A percentile compares a stretch with the other conserved stretches of the same genome.
Conservation (phyloP, 345 rosid species). For the Eucalyptus shirleyi region DNA sequence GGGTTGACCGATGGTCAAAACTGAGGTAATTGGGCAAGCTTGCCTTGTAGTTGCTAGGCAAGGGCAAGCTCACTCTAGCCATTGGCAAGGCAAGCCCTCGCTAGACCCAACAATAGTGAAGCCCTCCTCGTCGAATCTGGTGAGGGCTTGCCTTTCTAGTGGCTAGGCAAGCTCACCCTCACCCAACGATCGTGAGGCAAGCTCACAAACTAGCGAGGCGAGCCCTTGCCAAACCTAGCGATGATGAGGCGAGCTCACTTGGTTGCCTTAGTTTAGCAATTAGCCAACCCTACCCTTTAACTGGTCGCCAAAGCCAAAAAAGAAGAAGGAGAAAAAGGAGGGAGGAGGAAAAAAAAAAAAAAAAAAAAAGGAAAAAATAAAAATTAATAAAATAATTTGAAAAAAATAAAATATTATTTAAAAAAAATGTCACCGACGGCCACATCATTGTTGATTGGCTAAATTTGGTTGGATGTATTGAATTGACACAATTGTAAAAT, state of each 20-base stretch:
- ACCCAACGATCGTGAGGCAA: rapidly evolving
- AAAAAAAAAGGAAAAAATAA: rapidly evolving
- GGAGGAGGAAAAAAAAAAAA: rapidly evolving
- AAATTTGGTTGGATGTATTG: rapidly evolving
- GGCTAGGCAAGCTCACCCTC: rapidly evolving
- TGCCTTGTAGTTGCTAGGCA: rapidly evolving
- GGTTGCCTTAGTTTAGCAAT: rapidly evolving
- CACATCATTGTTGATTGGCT: rapidly evolving
- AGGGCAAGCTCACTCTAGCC: too few relatives aligned
- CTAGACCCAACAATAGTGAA: rapidly evolving
- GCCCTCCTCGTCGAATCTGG: rapidly evolving
- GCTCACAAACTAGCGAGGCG: rapidly evolving
- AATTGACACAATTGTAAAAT: rapidly evolving
- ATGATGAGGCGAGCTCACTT: rapidly evolving
- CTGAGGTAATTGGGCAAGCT: too few relatives aligned
- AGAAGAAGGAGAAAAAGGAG: too few relatives aligned
- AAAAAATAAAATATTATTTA: too few relatives aligned
- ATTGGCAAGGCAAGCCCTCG: too few relatives aligned
- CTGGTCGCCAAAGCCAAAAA: rapidly evolving
- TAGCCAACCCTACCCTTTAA: rapidly evolving
- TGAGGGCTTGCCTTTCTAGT: rapidly evolving
- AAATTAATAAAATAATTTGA: too few relatives aligned
- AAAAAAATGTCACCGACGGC: rapidly evolving
- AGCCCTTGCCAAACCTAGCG: rapidly evolving
- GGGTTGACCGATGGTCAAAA: too few relatives aligned